These are phyloP conservation scores for Bisporella sp. DNA, from an alignment of 2,329 filamentous ascomycete species.

Conservation along the genomic window DNA sequence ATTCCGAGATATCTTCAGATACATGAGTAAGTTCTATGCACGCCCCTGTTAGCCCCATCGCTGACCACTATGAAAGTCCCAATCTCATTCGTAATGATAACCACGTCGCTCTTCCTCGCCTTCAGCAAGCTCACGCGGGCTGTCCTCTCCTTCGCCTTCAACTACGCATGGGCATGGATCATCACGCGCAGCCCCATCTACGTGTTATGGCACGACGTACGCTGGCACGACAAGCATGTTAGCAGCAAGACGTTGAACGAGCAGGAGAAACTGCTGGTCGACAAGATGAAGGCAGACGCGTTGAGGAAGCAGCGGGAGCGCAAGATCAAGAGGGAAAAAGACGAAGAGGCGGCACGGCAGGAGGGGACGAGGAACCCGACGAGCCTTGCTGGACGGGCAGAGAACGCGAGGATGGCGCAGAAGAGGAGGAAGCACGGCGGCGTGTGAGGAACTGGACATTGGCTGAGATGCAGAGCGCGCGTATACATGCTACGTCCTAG, in stretches of 20 bases:
- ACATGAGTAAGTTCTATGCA: background rate
- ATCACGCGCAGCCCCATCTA: background rate
- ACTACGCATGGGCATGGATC: background rate
- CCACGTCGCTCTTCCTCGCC: background rate
- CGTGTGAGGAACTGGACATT: too few species aligned
- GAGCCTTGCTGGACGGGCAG: too few species aligned
- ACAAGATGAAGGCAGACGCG: background rate
- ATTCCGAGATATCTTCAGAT: background rate
- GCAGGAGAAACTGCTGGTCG: background rate
- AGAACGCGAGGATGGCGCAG: too few species aligned
- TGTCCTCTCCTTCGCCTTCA: background rate
- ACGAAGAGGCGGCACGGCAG: background rate
- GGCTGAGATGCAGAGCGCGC: too few species aligned
- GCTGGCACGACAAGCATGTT: background rate
- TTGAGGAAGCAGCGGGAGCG: background rate
- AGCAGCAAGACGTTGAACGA: background rate
- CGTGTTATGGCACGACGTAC: background rate
- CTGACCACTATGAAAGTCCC: background rate
- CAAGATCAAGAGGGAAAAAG: background rate
- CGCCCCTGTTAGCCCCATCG: background rate
- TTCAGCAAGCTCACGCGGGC: background rate
- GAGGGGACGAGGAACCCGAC: too few species aligned
- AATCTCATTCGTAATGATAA: background rate
- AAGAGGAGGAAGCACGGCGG: too few species aligned
- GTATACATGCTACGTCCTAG: too few species aligned